phyloP scores from a whole-genome alignment of 345 rosid species.

The Adansonia digitata region DNA sequence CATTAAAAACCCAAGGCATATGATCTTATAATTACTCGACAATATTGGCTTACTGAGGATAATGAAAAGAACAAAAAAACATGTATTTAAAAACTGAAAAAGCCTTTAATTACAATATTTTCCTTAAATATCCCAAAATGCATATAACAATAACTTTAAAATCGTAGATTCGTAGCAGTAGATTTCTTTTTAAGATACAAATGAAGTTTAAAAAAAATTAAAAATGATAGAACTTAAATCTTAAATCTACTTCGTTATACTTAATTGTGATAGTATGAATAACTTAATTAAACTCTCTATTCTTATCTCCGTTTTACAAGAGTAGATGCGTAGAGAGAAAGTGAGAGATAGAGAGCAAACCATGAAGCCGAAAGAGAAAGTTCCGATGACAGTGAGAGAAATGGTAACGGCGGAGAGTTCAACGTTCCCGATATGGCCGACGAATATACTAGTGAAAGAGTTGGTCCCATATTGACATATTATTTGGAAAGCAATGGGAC shows the following conservation, averaged over 20 bases:
- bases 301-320: too few species aligned
- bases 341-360: slow-evolving; percentile 11
- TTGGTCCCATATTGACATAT: slow-evolving; percentile 40
- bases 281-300: too few species aligned
- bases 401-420: slow-evolving; percentile 50
- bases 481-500: slow-evolving; percentile 33
- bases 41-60: neutral
- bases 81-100: neutral
- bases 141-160: neutral
- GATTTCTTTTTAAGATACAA: too few species aligned
- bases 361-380: slow-evolving; percentile 56
- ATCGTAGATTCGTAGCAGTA: too few species aligned
- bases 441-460: slow-evolving; percentile 41
- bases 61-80: neutral
- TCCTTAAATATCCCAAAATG: neutral
- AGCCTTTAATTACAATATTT: too few species aligned
- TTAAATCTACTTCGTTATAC: too few species aligned
- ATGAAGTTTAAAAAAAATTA: too few species aligned
- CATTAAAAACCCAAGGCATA: neutral
- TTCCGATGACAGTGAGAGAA: slow-evolving; percentile 40
- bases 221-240: too few species aligned
- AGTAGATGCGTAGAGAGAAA: neutral
- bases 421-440: slow-evolving; percentile 45
- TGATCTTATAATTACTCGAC: neutral
- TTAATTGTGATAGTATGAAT: too few species aligned